phyloP scores from a whole-genome alignment of 1,284 basidiomycete species.

The Vanrija pseudolonga region DNA sequence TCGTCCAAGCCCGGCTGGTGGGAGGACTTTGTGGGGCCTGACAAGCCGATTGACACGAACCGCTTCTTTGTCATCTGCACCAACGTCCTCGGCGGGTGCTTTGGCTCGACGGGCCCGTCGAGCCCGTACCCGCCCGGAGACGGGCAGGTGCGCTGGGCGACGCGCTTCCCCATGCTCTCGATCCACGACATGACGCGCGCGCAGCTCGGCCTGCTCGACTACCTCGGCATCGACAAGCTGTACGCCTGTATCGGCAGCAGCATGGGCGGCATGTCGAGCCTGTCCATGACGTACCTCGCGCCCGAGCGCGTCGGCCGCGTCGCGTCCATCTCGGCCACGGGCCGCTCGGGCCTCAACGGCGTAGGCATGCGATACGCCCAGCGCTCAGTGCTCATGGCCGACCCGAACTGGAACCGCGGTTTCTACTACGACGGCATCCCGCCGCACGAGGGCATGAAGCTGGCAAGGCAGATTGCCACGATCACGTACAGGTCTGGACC shows the following conservation, averaged over 20 bases:
- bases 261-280: constrained; percentile 98
- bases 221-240: constrained; percentile 75
- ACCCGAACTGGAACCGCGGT: constrained; percentile 98
- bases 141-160: constrained; percentile 74
- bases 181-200: constrained; percentile 95
- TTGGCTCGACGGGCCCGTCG: constrained; percentile 91
- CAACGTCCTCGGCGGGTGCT: constrained; percentile 96
- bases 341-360: constrained; percentile 81
- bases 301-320: constrained; percentile 83
- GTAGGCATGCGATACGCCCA: constrained; percentile 96
- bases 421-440: constrained; percentile 95
- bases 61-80: constrained; percentile 93
- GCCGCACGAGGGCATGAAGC: constrained; percentile 97
- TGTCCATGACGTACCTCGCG: constrained; percentile 91
- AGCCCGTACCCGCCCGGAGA: constrained; percentile 55
- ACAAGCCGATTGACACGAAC: constrained; percentile 87
- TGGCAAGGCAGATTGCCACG: constrained; percentile 96
- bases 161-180: constrained; percentile 83
- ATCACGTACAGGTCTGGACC: constrained; percentile 99
- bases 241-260: constrained; percentile 90
- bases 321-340: constrained; percentile 90
- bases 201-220: constrained; percentile 82
- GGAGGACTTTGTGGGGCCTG: constrained; percentile 97
- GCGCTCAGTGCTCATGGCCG: constrained; percentile 85
- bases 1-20: constrained; percentile 73